These are phyloP conservation scores for Lactifluus hygrophoroides DNA, from an alignment of 768 basidiomycete species.

Conservation along the genomic window DNA sequence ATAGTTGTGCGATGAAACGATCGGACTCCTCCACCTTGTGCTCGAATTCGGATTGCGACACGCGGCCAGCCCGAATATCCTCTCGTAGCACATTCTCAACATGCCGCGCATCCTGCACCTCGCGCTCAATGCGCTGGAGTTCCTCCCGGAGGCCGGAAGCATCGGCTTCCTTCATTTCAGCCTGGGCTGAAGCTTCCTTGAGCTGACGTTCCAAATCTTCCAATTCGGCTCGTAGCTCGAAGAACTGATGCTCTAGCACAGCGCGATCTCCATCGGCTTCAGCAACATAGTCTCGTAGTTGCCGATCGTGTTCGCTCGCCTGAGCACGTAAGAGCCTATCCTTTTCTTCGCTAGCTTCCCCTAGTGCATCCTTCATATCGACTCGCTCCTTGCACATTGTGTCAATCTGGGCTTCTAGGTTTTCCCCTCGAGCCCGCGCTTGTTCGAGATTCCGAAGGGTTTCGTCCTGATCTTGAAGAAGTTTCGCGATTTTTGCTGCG, in stretches of 20 bases:
- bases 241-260: slow-evolving; percentile 82
- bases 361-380: slow-evolving; percentile 57
- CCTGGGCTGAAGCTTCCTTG: slow-evolving; percentile 50
- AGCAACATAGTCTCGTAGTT: slow-evolving; percentile 79
- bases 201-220: slow-evolving; percentile 55
- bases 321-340: slow-evolving; percentile 67
- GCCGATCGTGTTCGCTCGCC: slow-evolving; percentile 56
- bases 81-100: slow-evolving; percentile 64
- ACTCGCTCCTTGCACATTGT: slow-evolving; percentile 64
- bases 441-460: slow-evolving; percentile 66
- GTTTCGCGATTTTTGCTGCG: slow-evolving; percentile 48
- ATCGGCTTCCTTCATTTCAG: slow-evolving; percentile 60
- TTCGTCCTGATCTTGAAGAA: slow-evolving; percentile 71
- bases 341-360: slow-evolving; percentile 65
- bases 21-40: slow-evolving; percentile 55
- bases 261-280: slow-evolving; percentile 93
- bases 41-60: slow-evolving; percentile 60
- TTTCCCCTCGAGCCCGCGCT: slow-evolving; percentile 62
- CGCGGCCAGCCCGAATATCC: slow-evolving; percentile 60
- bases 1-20: slow-evolving; percentile 70
- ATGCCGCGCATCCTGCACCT: slow-evolving; percentile 57
- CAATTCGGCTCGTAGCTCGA: slow-evolving; percentile 55
- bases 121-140: slow-evolving; percentile 59
- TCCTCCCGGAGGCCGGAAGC: slow-evolving; percentile 64
- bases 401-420: slow-evolving; percentile 68